phyloP scores from a whole-genome alignment of 768 basidiomycete genomes.

The Phanerochaete carnosa region DNA sequence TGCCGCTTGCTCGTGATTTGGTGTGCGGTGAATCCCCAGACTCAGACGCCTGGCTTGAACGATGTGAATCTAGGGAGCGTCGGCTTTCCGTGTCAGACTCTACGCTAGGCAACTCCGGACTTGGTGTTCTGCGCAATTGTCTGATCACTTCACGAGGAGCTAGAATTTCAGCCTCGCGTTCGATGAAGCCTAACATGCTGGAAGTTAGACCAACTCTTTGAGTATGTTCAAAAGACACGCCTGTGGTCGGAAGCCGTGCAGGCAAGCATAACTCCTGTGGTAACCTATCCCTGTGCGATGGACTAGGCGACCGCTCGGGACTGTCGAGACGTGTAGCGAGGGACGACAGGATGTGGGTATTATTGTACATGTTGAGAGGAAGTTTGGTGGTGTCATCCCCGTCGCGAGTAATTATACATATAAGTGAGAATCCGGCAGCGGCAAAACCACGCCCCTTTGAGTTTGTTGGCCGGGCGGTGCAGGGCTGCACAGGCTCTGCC shows the following conservation, averaged over 20 bases:
- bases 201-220: constrained; percentile 17
- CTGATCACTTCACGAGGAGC: constrained; percentile 57
- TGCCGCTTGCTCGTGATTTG: not conserved
- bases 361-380: constrained; percentile 49
- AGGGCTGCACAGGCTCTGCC: not conserved
- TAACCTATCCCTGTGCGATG: constrained; percentile 37
- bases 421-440: not conserved
- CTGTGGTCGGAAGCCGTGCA: constrained; percentile 62
- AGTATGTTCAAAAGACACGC: constrained; percentile 32
- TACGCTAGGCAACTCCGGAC: not conserved
- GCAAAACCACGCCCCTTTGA: not conserved
- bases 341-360: constrained; percentile 34
- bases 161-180: constrained; percentile 62
- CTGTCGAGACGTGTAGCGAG: constrained; percentile 26
- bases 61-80: not conserved
- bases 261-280: constrained; percentile 57
- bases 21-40: not conserved
- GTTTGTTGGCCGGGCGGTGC: not conserved
- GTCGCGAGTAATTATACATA: not conserved
- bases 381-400: constrained; percentile 1
- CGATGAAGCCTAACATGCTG: constrained; percentile 52
- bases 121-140: constrained; percentile 30
- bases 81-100: not conserved
- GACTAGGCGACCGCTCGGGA: constrained; percentile 14
- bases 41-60: not conserved